Evolutionary conservation across 2,329 filamentous ascomycete species (phyloP), one percentile per base, ranked within the genome.

Genomic region (Pseudogymnoascus sp.): DNA sequence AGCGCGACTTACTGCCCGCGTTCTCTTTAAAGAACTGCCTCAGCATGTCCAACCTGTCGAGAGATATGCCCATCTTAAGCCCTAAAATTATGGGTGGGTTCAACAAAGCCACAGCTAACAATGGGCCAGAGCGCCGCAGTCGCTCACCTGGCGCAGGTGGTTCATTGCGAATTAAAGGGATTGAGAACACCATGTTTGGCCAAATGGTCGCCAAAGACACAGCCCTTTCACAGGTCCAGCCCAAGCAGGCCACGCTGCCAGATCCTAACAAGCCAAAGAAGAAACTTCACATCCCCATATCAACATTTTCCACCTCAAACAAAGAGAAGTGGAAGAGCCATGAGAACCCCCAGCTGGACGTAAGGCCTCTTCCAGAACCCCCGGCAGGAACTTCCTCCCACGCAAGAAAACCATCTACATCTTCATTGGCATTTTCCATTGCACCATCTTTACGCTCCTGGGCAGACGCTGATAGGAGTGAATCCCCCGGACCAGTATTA

Each of bases 401-500:
- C 14, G 18, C 3, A 8, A 60, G 60, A 22, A 30, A 37, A 18
- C 25, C 14, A 4, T 30, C 57, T 8, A 20, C 57, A 2, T 57
- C 60, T 60, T 58, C 57, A 12, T 9, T 28, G 25, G 22, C 58
- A 41, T 54, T 43, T 22, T 33, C 18, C 38, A 57, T 30, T 57
- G 30, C 25, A 8, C 58, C 58, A 22, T 43, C 58, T 25, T 33
- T 60, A 14, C 25, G 37, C 11, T 47, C 58, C 16, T 60, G 58
- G 58, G 36, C 38, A n/a, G 58, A 60, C 4, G 28, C 2, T n/a
- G 58, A 47, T 28, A 38, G 33, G 18, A 61, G 61, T n/a, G 12
- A 41, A 9, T 67, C 64, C n/a, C 66, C 65, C n/a, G 63, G 65
- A 35, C 63, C 63, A 16, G 28, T 63, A 1, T 47, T 67, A 36